Evolutionary conservation across 2,329 filamentous ascomycete species (phyloP).

Genomic region (Ophiosphaerella herpotricha): DNA sequence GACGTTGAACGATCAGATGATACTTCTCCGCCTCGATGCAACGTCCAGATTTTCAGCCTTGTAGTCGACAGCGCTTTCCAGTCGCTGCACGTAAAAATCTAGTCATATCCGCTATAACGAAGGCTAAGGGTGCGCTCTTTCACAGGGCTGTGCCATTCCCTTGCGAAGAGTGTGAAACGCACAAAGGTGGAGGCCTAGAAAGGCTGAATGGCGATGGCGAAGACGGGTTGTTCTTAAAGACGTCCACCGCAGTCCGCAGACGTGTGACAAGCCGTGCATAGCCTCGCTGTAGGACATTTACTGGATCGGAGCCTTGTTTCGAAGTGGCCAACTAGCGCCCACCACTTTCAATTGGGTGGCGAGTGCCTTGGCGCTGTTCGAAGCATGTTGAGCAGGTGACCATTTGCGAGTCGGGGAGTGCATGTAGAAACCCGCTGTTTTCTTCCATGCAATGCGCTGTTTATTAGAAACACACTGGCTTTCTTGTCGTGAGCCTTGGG

Average conservation of each 20-base stretch:
- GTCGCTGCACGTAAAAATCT: slow-evolving; percentile 16
- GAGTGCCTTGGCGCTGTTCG: slow-evolving; percentile 9
- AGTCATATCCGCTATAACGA: slow-evolving; percentile 21
- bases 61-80: slow-evolving; percentile 20
- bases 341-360: slow-evolving; percentile 11
- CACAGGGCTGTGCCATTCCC: background rate
- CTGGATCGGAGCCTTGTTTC: slow-evolving; percentile 7
- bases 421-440: background rate
- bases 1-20: background rate
- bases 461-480: no score
- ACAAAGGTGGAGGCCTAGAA: slow-evolving; percentile 11
- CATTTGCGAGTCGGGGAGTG: slow-evolving; percentile 5
- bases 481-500: no score
- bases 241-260: slow-evolving; percentile 16
- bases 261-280: slow-evolving; percentile 17
- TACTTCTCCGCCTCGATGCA: background rate
- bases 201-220: slow-evolving; percentile 13
- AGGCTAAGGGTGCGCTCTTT: background rate
- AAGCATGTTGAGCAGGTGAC: slow-evolving; percentile 1
- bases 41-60: slow-evolving; percentile 14
- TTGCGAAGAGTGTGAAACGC: background rate
- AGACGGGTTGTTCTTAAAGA: slow-evolving; percentile 13
- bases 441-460: no score
- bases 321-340: slow-evolving; percentile 3
- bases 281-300: slow-evolving; percentile 15